Evolutionary conservation across 2,329 filamentous ascomycete genomes (phyloP), one percentile per base, ranked within the genome.

Genomic region (Calcarisporium arbuscula): DNA sequence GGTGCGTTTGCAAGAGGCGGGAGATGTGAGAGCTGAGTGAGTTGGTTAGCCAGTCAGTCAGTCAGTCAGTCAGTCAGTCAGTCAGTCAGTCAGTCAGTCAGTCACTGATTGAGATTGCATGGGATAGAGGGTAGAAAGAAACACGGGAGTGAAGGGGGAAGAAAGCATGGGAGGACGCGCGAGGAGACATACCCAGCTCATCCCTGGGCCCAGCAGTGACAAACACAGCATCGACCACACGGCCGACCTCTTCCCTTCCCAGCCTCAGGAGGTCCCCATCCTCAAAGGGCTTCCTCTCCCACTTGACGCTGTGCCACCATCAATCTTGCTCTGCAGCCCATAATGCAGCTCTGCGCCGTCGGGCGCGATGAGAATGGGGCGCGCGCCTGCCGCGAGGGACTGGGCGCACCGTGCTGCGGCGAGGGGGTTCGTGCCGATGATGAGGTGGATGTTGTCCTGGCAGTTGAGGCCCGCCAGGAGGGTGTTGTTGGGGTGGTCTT

Each of bases 181-280:
- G n/a, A n/a, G n/a, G n/a, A 40, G 31, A 43, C 52, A 27, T 47
- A 65, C 64, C 63, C 28, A 55, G 42, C 12, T 57, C 48, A 38
- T 70, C 61, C 44, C 65, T 49, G 51, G 80, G 67, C 57, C 54
- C 49, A 46, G 63, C 56, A 1, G 88, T 95, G 23, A 96, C 80
- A 58, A 96, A 96, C 25, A 98, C 92, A 36, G 85, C 84, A 58
- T 98, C 92, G 12, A 95, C 90, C 5, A 94, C 77, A 35, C 64
- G 54, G 42, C 76, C 80, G 8, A 95, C 80, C 38, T 94, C 86
- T 26, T 77, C 71, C 33, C 92, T 74, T n/a, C 92, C 92, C 3
- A 95, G 64, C 2, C 68, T 77, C 26, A 78, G 79, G 34, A 95
- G 59, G 54, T 95, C 83, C 0, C 65, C 61, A 23, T 90, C 81